Percentiles rank a stretch among this genome's conserved stretches.
phyloP scores from a whole-genome alignment of 192 early-diverging fungal species.

The Podila horticola region DNA sequence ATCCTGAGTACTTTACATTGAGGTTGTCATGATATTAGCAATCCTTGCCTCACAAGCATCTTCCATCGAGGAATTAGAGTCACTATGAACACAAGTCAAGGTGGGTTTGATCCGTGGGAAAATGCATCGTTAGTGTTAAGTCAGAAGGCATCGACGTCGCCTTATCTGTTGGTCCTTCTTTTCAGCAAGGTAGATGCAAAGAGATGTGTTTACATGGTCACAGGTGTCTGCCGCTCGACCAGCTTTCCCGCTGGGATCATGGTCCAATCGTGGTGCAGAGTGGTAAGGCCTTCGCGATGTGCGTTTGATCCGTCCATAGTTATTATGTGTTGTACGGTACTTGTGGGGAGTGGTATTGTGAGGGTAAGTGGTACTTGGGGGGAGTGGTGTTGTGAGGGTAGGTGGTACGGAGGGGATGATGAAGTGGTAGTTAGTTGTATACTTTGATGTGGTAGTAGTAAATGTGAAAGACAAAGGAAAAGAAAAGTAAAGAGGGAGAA shows the following conservation, averaged over 20 bases:
- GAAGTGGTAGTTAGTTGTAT: not conserved
- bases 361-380: not conserved
- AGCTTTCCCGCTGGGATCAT: constrained; percentile 66
- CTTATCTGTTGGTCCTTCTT: not conserved
- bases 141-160: not conserved
- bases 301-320: constrained; percentile 5
- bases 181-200: not conserved
- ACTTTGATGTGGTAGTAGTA: not conserved
- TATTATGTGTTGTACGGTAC: too few relatives aligned
- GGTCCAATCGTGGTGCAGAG: constrained; percentile 69
- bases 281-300: constrained; percentile 58
- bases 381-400: not conserved
- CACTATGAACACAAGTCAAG: constrained; percentile 36
- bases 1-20: not conserved
- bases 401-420: not conserved
- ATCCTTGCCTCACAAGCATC: constrained; percentile 69
- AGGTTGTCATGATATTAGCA: not conserved
- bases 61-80: constrained; percentile 67
- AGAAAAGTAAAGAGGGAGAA: not conserved
- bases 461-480: not conserved
- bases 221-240: constrained; percentile 67
- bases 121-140: not conserved
- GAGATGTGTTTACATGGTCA: constrained; percentile 64
- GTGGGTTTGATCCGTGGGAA: not conserved
- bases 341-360: not conserved